These are phyloP conservation scores for Iberis pinnata DNA, from an alignment of 345 rosid genomes.

Conservation along the genomic window DNA sequence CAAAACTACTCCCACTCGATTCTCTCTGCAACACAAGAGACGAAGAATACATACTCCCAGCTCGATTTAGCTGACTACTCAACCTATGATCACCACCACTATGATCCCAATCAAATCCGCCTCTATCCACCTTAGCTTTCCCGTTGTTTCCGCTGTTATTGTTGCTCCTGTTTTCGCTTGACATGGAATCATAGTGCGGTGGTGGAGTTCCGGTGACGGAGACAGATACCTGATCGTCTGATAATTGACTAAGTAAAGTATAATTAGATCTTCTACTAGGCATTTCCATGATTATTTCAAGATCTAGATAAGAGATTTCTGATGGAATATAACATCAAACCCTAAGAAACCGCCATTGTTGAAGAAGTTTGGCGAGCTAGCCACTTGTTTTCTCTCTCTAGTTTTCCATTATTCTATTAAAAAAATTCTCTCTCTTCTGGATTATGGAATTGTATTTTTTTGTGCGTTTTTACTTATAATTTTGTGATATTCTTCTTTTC, in stretches of 20 bases:
- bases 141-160: conserved; percentile 31
- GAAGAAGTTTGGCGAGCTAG: conserved; percentile 27
- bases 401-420: conserved; percentile 23
- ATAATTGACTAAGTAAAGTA: conserved; percentile 65
- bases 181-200: conserved; percentile 52
- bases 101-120: conserved; percentile 64
- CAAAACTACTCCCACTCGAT: conserved; percentile 96
- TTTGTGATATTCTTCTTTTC: conserved; percentile 15
- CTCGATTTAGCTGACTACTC: conserved; percentile 42
- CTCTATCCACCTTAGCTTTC: conserved; percentile 49
- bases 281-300: conserved; percentile 62
- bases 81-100: conserved; percentile 41
- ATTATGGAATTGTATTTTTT: conserved; percentile 8
- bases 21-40: conserved; percentile 76
- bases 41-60: conserved; percentile 41
- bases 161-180: conserved; percentile 47
- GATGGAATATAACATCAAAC: conserved; percentile 30
- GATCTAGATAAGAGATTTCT: conserved; percentile 11
- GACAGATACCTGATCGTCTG: conserved; percentile 57
- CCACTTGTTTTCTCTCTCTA: conserved; percentile 29
- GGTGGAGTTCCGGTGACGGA: conserved; percentile 42
- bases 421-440: conserved; percentile 29
- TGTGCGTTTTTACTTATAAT: conserved; percentile 29
- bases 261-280: conserved; percentile 83
- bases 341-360: conserved; percentile 48